Evolutionary conservation across 2,329 filamentous ascomycete genomes (phyloP).

Genomic region (Aspergillus floridensis): DNA sequence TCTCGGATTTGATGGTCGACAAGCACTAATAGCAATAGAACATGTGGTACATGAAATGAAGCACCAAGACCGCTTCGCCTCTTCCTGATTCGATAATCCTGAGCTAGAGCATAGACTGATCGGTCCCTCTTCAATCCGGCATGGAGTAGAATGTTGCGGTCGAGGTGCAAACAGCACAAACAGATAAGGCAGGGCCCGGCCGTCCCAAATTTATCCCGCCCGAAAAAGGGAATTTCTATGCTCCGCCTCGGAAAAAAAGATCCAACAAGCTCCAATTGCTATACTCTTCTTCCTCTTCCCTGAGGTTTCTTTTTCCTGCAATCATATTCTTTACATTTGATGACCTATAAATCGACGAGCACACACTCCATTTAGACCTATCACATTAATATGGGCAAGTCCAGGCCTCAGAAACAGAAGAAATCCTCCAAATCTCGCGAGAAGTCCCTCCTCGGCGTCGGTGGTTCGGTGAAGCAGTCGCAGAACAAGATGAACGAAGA

Average conservation of each 20-base stretch:
- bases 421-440: constrained; percentile 41
- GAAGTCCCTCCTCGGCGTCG: constrained; percentile 45
- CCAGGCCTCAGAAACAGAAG: constrained; percentile 49
- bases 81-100: not conserved
- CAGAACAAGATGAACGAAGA: constrained; percentile 50
- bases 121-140: constrained; percentile 12
- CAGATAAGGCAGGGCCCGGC: constrained; percentile 28
- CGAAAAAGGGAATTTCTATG: constrained; percentile 18
- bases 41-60: not conserved
- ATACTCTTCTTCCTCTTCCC: not conserved
- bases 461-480: constrained; percentile 39
- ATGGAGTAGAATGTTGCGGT: constrained; percentile 18
- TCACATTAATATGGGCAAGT: constrained; percentile 49
- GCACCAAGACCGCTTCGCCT: not conserved
- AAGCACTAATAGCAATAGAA: not conserved
- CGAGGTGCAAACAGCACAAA: constrained; percentile 44
- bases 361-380: constrained; percentile 13
- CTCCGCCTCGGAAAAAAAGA: constrained; percentile 9
- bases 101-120: constrained; percentile 8
- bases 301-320: constrained; percentile 1
- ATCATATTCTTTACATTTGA: not conserved
- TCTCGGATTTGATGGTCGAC: not conserved
- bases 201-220: constrained; percentile 27
- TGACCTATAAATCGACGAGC: not conserved
- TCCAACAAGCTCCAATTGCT: constrained; percentile 1